A percentile compares a stretch with the other conserved stretches of the same genome.
phyloP scores from a whole-genome alignment of 352 stramenopile species.

The Pythium sukuiense region DNA sequence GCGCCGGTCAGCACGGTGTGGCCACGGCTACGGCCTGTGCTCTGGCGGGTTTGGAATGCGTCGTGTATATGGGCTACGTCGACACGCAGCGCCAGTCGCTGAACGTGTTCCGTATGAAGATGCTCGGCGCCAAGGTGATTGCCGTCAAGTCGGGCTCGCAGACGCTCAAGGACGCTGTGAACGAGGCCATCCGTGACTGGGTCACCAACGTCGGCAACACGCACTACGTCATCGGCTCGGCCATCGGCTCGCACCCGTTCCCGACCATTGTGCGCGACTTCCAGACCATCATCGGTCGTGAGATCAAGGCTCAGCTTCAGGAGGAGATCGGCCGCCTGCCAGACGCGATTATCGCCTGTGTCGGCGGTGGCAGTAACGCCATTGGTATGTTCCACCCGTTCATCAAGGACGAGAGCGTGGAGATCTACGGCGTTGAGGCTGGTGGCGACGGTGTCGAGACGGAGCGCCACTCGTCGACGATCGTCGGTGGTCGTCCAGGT shows the following conservation, averaged over 20 bases:
- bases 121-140: constrained; percentile 98
- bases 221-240: constrained; percentile 98
- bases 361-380: constrained; percentile 98
- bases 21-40: constrained; percentile 97
- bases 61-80: constrained; percentile 98
- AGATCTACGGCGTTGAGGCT: constrained; percentile 96
- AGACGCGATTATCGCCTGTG: constrained; percentile 96
- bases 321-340: constrained; percentile 95
- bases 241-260: constrained; percentile 97
- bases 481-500: constrained; percentile 92
- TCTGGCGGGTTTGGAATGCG: constrained; percentile 95
- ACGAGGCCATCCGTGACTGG: constrained; percentile 98
- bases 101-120: constrained; percentile 99
- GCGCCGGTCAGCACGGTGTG: constrained; percentile 97
- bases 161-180: constrained; percentile 99
- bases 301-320: constrained; percentile 93
- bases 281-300: constrained; percentile 94
- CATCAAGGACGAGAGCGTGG: constrained; percentile 91
- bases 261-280: constrained; percentile 98
- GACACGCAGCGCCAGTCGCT: constrained; percentile 97
- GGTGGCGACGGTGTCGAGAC: constrained; percentile 93
- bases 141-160: constrained; percentile 95
- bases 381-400: constrained; percentile 99
- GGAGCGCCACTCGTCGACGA: constrained; percentile 92
- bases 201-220: constrained; percentile 98